Base-by-base conservation (phyloP, 2,329 filamentous ascomycete genomes). In the Chrysoporthe austroafricana region DNA sequence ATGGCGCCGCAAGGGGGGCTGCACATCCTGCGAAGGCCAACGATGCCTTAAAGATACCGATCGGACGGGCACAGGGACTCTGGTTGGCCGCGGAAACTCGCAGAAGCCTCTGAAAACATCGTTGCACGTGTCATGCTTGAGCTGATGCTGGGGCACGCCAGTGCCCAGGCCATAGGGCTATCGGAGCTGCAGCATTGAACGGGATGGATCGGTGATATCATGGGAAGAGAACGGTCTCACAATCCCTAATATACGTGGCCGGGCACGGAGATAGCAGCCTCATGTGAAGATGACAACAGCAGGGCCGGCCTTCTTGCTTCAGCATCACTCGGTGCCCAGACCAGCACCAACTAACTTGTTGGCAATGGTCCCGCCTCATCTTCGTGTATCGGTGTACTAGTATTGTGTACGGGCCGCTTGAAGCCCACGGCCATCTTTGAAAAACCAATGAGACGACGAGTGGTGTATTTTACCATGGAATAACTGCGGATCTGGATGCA, bases 21-120 rank as follows among this genome's bases (percentile, higher is more conserved):
- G 52, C 52, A 57, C 54, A 57, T 57, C 34, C 32, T 57, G 54
- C 34, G 34, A 52, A 50, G 21, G 54, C 39, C 34, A 32, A 36
- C 54, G 9, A 16, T 57, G 52, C 3, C 5, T 26, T 26, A 18
- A 36, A 36, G n/a, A 21, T n/a, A 1, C 4, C 4, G 2, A n/a
- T 32, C 16, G 13, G 13, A 18, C 34, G 54, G 54, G 54, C 34
- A 18, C 14, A 39, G 18, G 14, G 34, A 32, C 7, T 57, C 18
- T n/a, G 32, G 54, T 16, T 39, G 32, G 34, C 32, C 8, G 54
- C 2, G 18, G 34, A 18, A 56, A 32, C 32, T 34, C 52, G 5
- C 14, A 14, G 52, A 56, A 36, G 52, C 32, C 18, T 36, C 16
- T 8, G 32, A 56, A 56, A 36, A 56, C 52, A 21, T 36, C 52